phyloP scores from a whole-genome alignment of 257 asterid species.

The Scutellaria barbata region DNA sequence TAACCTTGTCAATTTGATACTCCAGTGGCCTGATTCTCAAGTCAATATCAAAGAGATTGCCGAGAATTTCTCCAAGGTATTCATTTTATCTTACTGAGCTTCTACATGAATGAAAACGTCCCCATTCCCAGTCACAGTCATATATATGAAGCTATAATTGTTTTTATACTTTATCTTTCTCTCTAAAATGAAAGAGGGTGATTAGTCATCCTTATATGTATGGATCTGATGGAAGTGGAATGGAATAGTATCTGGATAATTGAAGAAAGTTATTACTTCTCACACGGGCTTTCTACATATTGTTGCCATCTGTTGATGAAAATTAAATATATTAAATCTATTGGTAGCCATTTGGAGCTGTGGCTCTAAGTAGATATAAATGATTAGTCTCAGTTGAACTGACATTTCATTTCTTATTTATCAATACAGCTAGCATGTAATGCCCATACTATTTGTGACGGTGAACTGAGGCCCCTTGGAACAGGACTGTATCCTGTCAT shows the following conservation, averaged over 20 bases:
- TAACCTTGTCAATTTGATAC: conserved; percentile 79
- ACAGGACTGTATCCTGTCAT: conserved; percentile 90
- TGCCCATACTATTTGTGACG: conserved; percentile 93
- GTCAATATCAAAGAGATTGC: conserved; percentile 83
- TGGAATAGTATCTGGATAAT: background rate
- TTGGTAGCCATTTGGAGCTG: background rate
- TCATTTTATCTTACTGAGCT: no score
- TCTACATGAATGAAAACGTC: no score
- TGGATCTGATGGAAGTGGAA: conserved; percentile 1
- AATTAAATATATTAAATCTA: background rate
- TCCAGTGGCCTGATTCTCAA: conserved; percentile 69
- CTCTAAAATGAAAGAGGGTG: no score
- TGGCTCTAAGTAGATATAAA: conserved; percentile 10
- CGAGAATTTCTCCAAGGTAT: conserved; percentile 83
- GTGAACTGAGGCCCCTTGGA: conserved; percentile 89
- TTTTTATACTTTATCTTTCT: no score
- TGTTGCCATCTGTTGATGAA: no score
- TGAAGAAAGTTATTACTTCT: background rate
- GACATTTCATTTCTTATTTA: conserved; percentile 8
- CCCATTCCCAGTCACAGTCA: no score
- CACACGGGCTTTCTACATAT: no score
- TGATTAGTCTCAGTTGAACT: background rate
- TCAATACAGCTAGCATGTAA: conserved; percentile 88
- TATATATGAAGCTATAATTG: no score
- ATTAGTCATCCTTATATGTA: conserved; percentile 2